Base-by-base conservation (phyloP, 805 yeast species). In the Candida schatavii region DNA sequence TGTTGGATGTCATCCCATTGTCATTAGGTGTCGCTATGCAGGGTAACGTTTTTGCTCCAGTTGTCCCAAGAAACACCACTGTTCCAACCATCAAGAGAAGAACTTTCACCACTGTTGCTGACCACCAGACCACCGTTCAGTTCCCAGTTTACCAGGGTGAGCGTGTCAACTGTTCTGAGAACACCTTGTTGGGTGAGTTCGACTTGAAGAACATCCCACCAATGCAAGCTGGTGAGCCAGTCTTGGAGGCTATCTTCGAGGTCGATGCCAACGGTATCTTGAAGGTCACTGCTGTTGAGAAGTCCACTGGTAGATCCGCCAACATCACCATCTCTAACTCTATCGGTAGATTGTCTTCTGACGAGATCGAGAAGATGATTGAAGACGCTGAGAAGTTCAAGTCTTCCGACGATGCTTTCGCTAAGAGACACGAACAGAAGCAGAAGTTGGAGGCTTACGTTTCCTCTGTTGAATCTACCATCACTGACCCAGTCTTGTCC, bases 371-470 rank as follows among this genome's bases (percentile, higher is more conserved):
- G 63, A 64, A 69, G 66, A 70, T 70, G 75, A 69, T 70, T 54
- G 54, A 57, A 49, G 75, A 70, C 56, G 75, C 75, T 55, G 75
- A 70, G 61, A 70, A 70, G 58, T 70, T 89, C 96, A 91, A 91
- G 88, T 80, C 91, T 66, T 87, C 96, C 62, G 99, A 91, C 75
- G 97, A 91, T 70, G 97, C 95, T 64, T 93, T 91, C 86, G 95
- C 98, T 76, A 91, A 90, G 90, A 85, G 85, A 72, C 97, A 91
- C 80, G 98, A 93, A 83, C 93, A 96, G 69, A 91, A 90, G 81
- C 97, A 91, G 80, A 90, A 89, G 81, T 85, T 91, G 71, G 99
- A 91, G 82, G 88, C 97, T 63, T 91, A 91, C 85, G 95, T 93
- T 69, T 80, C 95, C 61, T 83, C 95, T 57, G 88, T 90, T 62